Base-by-base conservation (phyloP, 129 eudicot genomes). In the Sambucus nigra region DNA sequence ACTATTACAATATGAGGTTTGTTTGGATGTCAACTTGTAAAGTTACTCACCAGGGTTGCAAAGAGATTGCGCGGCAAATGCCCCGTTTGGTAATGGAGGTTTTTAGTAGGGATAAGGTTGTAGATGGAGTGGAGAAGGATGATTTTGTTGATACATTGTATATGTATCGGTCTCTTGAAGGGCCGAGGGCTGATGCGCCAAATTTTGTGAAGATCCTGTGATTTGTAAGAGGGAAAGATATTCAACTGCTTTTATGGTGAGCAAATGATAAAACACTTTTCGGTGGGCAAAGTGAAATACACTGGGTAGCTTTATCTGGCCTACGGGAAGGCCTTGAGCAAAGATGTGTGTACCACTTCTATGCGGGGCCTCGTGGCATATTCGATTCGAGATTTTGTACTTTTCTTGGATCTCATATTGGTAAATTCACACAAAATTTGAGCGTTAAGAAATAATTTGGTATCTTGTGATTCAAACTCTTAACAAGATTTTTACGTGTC, bases 1-100 rank as follows among this genome's bases (percentile, higher is more conserved):
- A 73, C 53, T 84, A 69, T 49, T 77, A 84, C 70, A 80, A 80
- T 47, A 84, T 84, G 94, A 76, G 94, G 48, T 84, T 84, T 23
- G 65, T 84, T 15, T 84, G 94, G 94, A 47, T 84, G 79, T 84
- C 94, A 0, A 17, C 82, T 5, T 84, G 94, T 58, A 54, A 71
- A 28, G 69, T 80, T 35, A 84, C 94, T 35, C 72, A 59, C 1
- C 73, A 62, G 47, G 81, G 84, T 24, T 76, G 94, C 35, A 17
- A 59, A 51, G 71, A 80, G 50, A 47, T 84, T 56, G 84, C 88
- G 25, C 61, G 61, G 27, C 63, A 68, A 40, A 19, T 84, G 64
- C 94, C 94, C 2, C 65, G 66, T 25, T 47, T 84, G 58, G 78
- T 68, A 21, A 84, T 84, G 50, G 94, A 84, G 45, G 84, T 79